Evolutionary conservation across 208 protist genomes (phyloP).

Genomic region (Acanthamoeba sp.): DNA sequence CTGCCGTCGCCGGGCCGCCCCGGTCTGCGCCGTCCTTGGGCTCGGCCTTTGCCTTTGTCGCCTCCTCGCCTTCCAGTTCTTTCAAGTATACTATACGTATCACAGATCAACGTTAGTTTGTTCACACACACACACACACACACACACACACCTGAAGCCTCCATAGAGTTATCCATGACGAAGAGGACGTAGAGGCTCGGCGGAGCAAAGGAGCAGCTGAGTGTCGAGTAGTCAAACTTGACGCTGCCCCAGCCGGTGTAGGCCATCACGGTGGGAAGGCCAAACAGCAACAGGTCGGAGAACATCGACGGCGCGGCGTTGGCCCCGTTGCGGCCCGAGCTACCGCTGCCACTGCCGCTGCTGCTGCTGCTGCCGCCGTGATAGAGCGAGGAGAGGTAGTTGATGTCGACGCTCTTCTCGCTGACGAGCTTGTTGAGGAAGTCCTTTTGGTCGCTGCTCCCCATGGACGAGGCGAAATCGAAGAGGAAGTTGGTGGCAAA

Average conservation of each 20-base stretch:
- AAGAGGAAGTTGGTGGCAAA: slow-evolving; percentile 48
- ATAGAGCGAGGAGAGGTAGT: neutral
- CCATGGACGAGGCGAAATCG: neutral
- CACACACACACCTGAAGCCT: neutral
- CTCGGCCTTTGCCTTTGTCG: neutral
- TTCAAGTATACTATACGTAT: neutral
- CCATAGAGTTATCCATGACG: slow-evolving; percentile 2
- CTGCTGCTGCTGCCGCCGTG: neutral
- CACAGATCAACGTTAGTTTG: too few relatives aligned
- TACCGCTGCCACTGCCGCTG: neutral
- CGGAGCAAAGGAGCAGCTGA: slow-evolving; percentile 1
- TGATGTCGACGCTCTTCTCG: neutral
- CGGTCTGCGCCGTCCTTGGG: too few relatives aligned
- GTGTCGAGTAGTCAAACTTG: neutral
- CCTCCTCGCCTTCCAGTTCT: neutral
- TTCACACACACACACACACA: too few relatives aligned
- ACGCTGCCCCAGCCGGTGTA: slow-evolving; percentile 29
- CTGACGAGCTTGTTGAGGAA: slow-evolving; percentile 1
- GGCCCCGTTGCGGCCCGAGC: neutral
- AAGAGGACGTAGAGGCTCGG: neutral
- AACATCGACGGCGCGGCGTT: neutral
- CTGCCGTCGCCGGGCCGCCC: neutral
- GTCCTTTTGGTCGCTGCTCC: slow-evolving; percentile 11
- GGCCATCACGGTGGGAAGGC: neutral
- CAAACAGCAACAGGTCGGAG: neutral